Evolutionary conservation across 1,284 basidiomycete genomes (phyloP).

Genomic region (Garcileccinum viscosum): DNA sequence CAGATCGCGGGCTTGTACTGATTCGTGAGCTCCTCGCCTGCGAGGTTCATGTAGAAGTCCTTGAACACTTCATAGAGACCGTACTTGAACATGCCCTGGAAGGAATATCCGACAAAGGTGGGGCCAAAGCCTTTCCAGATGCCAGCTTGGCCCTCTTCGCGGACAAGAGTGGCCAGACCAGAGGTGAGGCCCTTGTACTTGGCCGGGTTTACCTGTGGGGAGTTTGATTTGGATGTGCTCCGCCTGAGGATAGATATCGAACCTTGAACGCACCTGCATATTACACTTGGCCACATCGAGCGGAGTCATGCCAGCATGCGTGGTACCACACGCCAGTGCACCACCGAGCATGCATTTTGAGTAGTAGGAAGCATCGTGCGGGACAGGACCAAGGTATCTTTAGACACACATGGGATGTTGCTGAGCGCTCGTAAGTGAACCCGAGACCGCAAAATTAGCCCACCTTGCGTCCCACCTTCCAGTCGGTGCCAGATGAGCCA

Average conservation of each 20-base stretch:
- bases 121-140: conserved; percentile 95
- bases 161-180: conserved; percentile 76
- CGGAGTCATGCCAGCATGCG: conserved; percentile 92
- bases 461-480: conserved; percentile 78
- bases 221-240: background rate
- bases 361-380: conserved; percentile 78
- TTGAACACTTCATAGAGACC: conserved; percentile 97
- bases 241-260: background rate
- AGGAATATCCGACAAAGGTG: conserved; percentile 90
- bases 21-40: conserved; percentile 81
- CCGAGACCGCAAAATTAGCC: conserved; percentile 17
- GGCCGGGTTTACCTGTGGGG: conserved; percentile 62
- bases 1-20: conserved; percentile 95
- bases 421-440: conserved; percentile 32
- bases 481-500: conserved; percentile 41
- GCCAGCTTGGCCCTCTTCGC: conserved; percentile 83
- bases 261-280: conserved; percentile 80
- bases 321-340: conserved; percentile 91
- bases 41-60: conserved; percentile 84
- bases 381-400: conserved; percentile 71
- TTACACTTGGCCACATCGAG: conserved; percentile 97
- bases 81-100: conserved; percentile 97
- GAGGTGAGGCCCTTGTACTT: conserved; percentile 80
- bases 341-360: conserved; percentile 87
- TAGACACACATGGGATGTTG: conserved; percentile 26